Evolutionary conservation across 2,329 filamentous ascomycete species (phyloP).

Genomic region (Coniochaeta sp.): DNA sequence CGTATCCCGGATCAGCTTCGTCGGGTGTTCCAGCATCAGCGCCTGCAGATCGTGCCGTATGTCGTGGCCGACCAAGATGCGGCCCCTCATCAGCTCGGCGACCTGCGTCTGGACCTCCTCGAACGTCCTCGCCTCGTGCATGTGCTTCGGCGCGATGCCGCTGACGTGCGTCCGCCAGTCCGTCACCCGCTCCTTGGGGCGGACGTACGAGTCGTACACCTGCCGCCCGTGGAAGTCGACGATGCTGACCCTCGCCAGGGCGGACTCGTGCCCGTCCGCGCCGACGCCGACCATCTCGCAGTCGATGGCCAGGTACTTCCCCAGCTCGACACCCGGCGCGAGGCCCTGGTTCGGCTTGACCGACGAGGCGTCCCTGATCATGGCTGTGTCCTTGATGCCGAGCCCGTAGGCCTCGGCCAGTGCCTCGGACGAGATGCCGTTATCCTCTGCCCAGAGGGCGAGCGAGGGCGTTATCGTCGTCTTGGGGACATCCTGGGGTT

Average conservation of each 20-base stretch:
- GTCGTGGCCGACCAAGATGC: constrained; percentile 78
- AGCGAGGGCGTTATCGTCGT: constrained; percentile 44
- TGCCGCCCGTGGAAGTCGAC: constrained; percentile 93
- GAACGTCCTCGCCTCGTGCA: constrained; percentile 64
- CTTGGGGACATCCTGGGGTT: constrained; percentile 21
- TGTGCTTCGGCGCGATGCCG: constrained; percentile 68
- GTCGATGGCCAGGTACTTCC: constrained; percentile 89
- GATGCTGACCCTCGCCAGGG: constrained; percentile 77
- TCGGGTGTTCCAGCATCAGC: constrained; percentile 71
- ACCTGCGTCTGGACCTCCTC: constrained; percentile 71
- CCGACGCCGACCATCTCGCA: constrained; percentile 97
- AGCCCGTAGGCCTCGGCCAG: constrained; percentile 56
- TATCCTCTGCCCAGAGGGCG: constrained; percentile 53
- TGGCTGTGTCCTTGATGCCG: constrained; percentile 39
- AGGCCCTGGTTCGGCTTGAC: constrained; percentile 58
- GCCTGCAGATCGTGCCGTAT: constrained; percentile 72
- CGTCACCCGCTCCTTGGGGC: constrained; percentile 68
- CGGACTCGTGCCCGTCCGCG: constrained; percentile 60
- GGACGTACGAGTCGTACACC: constrained; percentile 90
- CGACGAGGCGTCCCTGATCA: constrained; percentile 35
- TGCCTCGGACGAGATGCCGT: constrained; percentile 52
- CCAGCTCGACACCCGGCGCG: constrained; percentile 55
- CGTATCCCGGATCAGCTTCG: constrained; percentile 76
- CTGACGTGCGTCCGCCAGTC: constrained; percentile 88
- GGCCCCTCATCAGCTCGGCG: constrained; percentile 57